Evolutionary conservation across 108 stramenopile species (phyloP).

Genomic region (Schizochytrium sp.): DNA sequence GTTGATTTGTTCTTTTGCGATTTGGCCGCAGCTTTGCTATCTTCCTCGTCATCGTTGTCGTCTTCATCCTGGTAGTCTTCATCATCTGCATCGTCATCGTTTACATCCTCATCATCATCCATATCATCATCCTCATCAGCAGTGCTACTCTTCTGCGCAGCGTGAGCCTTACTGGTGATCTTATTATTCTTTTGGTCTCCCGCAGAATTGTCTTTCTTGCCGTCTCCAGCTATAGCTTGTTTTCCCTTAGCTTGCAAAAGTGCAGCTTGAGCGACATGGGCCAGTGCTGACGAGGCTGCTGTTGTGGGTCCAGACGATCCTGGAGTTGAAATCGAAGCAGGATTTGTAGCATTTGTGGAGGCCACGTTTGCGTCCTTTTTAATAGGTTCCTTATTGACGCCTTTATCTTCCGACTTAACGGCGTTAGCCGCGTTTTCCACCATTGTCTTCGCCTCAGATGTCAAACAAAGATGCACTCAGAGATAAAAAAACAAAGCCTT

Average conservation of each 20-base stretch:
- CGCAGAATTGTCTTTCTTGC: neutral
- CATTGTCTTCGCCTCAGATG: too few relatives aligned
- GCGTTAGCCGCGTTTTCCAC: too few relatives aligned
- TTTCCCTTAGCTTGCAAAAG: neutral
- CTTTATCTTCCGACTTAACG: too few relatives aligned
- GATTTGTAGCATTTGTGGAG: too few relatives aligned
- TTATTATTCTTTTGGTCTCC: neutral
- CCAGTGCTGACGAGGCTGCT: too few relatives aligned
- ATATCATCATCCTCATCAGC: neutral
- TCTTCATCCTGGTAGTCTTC: conserved; percentile 28
- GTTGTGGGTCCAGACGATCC: too few relatives aligned
- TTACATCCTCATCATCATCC: neutral
- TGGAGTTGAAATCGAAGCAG: too few relatives aligned
- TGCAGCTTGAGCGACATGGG: too few relatives aligned
- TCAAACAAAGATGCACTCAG: too few relatives aligned
- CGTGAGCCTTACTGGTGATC: neutral
- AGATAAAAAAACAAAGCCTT: too few relatives aligned
- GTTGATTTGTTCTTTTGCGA: neutral
- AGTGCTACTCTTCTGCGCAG: neutral
- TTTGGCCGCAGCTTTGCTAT: neutral
- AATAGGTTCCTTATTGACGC: too few relatives aligned
- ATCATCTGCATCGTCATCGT: neutral
- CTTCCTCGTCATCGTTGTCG: conserved; percentile 2
- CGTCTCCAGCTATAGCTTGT: neutral
- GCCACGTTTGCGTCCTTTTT: too few relatives aligned